phyloP scores from a whole-genome alignment of 345 rosid species.

The Pistacia vera region DNA sequence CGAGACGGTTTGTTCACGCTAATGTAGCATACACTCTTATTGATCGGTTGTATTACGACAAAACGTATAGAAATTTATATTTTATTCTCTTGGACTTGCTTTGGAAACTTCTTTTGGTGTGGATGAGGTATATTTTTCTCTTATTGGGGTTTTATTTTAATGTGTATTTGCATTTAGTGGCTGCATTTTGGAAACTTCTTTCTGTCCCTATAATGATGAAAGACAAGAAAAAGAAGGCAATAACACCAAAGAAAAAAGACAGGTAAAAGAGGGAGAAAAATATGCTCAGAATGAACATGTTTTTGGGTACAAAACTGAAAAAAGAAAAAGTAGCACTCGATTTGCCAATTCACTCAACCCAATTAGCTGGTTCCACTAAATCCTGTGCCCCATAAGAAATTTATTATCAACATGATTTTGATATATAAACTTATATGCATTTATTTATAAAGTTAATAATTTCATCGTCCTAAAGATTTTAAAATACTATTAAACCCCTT shows the following conservation, averaged over 20 bases:
- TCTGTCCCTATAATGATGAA: background rate
- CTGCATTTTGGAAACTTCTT: background rate
- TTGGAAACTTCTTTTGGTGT: background rate
- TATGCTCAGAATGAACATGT: no score
- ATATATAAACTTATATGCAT: no score
- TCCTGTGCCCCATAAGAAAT: no score
- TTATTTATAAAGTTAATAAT: no score
- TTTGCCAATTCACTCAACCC: background rate
- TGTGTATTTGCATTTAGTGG: background rate
- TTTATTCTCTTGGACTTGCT: background rate
- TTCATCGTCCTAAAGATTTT: no score
- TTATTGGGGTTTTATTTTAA: background rate
- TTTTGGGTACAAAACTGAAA: no score
- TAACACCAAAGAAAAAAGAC: background rate
- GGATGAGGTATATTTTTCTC: background rate
- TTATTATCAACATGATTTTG: no score
- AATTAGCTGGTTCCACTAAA: no score
- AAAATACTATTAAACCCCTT: no score
- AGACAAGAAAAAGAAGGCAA: background rate
- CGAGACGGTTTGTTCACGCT: no score
- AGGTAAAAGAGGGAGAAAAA: background rate
- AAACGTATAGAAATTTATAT: no score
- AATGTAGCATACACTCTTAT: background rate
- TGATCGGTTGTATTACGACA: background rate
- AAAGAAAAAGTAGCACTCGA: background rate